Conservation (phyloP, 2,329 filamentous ascomycete genomes). For the Pseudogymnoascus sp. region DNA sequence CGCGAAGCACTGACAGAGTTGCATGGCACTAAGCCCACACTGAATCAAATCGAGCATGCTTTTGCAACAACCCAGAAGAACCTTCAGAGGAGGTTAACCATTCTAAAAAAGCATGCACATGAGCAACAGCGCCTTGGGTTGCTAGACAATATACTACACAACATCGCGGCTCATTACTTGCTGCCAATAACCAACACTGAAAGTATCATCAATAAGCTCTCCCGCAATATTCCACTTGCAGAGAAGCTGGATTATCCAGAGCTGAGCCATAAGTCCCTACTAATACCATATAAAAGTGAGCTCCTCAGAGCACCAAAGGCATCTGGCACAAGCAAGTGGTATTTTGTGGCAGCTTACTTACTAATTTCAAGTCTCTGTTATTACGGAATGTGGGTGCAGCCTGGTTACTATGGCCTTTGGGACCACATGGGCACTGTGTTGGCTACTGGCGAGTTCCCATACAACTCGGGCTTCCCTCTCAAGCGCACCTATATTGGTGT, state of each 20-base stretch:
- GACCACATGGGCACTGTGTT: not conserved
- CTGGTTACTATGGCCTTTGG: not conserved
- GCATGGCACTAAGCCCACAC: not conserved
- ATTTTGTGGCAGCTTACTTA: not conserved
- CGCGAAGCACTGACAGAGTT: not conserved
- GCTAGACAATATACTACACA: not conserved
- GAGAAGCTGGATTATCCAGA: slow-evolving; percentile 11
- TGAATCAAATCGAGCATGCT: not conserved
- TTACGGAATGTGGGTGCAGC: not conserved
- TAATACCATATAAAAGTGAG: not conserved
- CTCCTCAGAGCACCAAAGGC: not conserved
- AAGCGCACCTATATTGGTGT: not conserved
- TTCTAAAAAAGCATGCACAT: not conserved
- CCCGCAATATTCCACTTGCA: slow-evolving; percentile 12
- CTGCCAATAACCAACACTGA: slow-evolving; percentile 7
- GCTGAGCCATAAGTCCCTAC: not conserved
- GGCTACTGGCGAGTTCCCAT: slow-evolving; percentile 3
- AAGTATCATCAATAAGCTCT: slow-evolving; percentile 11
- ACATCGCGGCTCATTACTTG: not conserved
- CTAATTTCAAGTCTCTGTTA: not conserved
- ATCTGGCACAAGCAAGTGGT: not conserved
- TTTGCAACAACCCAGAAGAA: not conserved
- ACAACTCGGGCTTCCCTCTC: not conserved
- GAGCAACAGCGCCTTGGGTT: not conserved
- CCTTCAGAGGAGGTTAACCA: not conserved